Evolutionary conservation across 1,139 yeast species (phyloP).

Genomic region (Blastobotrys buckinghamii): DNA sequence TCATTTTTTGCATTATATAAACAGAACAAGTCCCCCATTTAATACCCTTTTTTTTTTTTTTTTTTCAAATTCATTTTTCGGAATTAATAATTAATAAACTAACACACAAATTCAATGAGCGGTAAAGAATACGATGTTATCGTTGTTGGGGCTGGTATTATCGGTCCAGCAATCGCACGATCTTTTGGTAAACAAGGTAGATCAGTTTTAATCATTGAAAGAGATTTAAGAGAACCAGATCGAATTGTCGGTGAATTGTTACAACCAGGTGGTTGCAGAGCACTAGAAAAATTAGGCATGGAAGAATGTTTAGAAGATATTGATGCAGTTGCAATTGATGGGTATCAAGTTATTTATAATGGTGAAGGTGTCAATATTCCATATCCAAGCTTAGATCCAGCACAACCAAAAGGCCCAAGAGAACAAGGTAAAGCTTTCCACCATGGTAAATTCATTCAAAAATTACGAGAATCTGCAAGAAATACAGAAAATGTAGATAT

Average conservation of each 20-base stretch:
- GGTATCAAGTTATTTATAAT: conserved; percentile 72
- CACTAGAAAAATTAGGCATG: conserved; percentile 77
- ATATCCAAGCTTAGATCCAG: conserved; percentile 47
- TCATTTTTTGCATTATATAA: no score
- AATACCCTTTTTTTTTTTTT: no score
- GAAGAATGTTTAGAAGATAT: conserved; percentile 71
- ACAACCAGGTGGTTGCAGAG: conserved; percentile 92
- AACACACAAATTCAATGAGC: no score
- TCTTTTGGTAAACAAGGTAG: conserved; percentile 89
- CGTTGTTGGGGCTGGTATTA: conserved; percentile 91
- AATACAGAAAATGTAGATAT: conserved; percentile 59
- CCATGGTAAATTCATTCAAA: conserved; percentile 81
- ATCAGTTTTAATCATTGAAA: conserved; percentile 55
- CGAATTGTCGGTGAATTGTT: conserved; percentile 94
- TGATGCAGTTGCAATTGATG: conserved; percentile 70
- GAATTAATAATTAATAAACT: no score
- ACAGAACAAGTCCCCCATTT: no score
- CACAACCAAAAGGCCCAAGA: conserved; percentile 24
- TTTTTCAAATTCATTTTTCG: no score
- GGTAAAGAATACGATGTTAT: conserved; percentile 47
- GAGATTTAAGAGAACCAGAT: conserved; percentile 90
- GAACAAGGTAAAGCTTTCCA: conserved; percentile 77
- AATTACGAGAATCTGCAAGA: conserved; percentile 66
- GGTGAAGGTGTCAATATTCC: conserved; percentile 53
- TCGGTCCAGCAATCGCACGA: conserved; percentile 90